Evolutionary conservation across 2,329 filamentous ascomycete genomes (phyloP), one percentile per base, ranked within the genome.

Genomic region (Emergomyces orientalis): DNA sequence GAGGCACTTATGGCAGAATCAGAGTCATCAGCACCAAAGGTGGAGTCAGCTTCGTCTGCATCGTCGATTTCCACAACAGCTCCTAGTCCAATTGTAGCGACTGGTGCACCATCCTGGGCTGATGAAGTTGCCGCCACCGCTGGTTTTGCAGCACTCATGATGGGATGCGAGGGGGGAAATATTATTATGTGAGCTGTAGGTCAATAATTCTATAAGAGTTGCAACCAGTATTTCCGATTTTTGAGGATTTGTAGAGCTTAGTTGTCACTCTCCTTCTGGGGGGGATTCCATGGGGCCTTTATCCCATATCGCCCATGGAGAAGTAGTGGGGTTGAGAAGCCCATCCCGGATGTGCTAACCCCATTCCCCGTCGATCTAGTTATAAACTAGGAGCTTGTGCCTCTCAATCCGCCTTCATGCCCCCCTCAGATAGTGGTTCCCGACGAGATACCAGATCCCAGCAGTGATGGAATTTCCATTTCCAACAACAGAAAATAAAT

Each of bases 1-100:
- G 70, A 71, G 19, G 66, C 63, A n/a, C 19, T 47, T 11, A 14
- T 11, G 7, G 34, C 34, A 27, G 55, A 58, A 19, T n/a, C 19
- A 30, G 19, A 32, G 52, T 27, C 27, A 9, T 58, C 55, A n/a
- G 4, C 22, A 19, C 55, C 55, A 41, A 43, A 39, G 19, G 55
- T 3, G 34, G n/a, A 41, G 55, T 43, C 55, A 6, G n/a, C 22
- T 6, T 58, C 37, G 25, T 55, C 51, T 30, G 11, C 27, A 2
- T 54, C 30, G 51, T 19, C 51, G 49, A 41, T 17, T 11, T 41
- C 39, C 17, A 41, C 13, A 41, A 41, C 13, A 4, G 14, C 17
- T 17, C 5, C 14, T 41, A 14, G 13, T 41, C 13, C 39, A 14
- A 41, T 25, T 25, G 5, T n/a, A 2, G 2, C 19, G 17, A 39